Evolutionary conservation across 129 eudicot genomes (phyloP), one percentile per base, ranked within the genome.

Genomic region (Silybum marianum): DNA sequence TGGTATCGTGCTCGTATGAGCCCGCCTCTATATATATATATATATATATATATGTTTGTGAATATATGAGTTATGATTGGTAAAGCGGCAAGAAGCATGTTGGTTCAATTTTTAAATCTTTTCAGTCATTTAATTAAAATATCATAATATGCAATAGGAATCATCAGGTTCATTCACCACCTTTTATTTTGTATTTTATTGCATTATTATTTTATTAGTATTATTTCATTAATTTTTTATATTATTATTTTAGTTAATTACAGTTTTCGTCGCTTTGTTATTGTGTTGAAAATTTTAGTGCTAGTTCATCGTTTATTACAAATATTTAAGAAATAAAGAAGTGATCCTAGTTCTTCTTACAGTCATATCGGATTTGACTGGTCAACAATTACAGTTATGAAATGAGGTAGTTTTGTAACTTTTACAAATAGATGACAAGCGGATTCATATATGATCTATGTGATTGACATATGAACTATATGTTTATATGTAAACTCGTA

Each of bases 1-100:
- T n/a, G n/a, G n/a, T n/a, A n/a, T n/a, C n/a, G n/a, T n/a, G n/a
- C n/a, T n/a, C n/a, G n/a, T n/a, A n/a, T n/a, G n/a, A n/a, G n/a
- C n/a, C n/a, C n/a, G n/a, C n/a, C n/a, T n/a, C n/a, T n/a, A n/a
- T n/a, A n/a, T n/a, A n/a, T n/a, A n/a, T n/a, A n/a, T n/a, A n/a
- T n/a, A n/a, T n/a, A n/a, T n/a, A n/a, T n/a, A n/a, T n/a, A n/a
- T n/a, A n/a, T n/a, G n/a, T n/a, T n/a, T n/a, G 30, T 28, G 30
- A 28, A 28, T 28, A 28, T 28, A 28, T 28, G 30, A 28, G 3
- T 28, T 28, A 28, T 28, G 30, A 28, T 28, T 28, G 65, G 65
- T 54, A n/a, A 58, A 58, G 66, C n/a, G 66, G 66, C 66, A 58
- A 58, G 66, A 58, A 18, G 66, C 66, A 58, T 58, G 66, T 18